A percentile compares a stretch with the other conserved stretches of the same genome.
These are phyloP conservation scores for Boechera retrofracta DNA, from an alignment of 345 rosid genomes.

Conservation along the genomic window DNA sequence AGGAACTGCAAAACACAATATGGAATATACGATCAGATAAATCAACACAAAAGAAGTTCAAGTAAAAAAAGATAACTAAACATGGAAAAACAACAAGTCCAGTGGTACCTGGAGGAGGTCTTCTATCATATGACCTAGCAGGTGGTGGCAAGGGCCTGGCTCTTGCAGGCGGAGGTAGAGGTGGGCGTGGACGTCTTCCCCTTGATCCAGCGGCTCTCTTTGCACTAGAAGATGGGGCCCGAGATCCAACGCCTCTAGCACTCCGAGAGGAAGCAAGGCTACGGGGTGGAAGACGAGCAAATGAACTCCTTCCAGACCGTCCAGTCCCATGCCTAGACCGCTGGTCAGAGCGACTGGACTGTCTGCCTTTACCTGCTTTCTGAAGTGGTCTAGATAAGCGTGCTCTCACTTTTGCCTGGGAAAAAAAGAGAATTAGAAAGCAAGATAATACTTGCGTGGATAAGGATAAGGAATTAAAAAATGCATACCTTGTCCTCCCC, in stretches of 20 bases:
- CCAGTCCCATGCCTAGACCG: constrained; percentile 69
- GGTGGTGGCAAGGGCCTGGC: constrained; percentile 69
- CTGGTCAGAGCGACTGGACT: constrained; percentile 58
- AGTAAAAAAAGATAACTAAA: neutral
- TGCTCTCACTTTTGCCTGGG: constrained; percentile 94
- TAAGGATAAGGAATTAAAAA: constrained; percentile 6
- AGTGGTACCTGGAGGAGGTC: constrained; percentile 77
- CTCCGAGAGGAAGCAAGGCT: constrained; percentile 54
- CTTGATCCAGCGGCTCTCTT: constrained; percentile 66
- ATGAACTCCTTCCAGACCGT: constrained; percentile 67
- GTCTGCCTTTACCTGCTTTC: constrained; percentile 68
- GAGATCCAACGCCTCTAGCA: constrained; percentile 57
- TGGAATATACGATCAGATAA: constrained; percentile 10
- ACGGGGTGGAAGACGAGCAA: constrained; percentile 65
- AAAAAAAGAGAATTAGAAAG: constrained; percentile 17
- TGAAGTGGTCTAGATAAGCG: constrained; percentile 95
- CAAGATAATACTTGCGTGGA: constrained; percentile 1
- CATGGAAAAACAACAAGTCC: constrained; percentile 6
- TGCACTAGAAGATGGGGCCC: constrained; percentile 59
- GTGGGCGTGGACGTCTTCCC: constrained; percentile 78
- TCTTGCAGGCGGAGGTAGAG: constrained; percentile 72
- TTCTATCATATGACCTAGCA: constrained; percentile 81
- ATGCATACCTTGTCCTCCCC: constrained; percentile 75
- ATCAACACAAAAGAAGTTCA: neutral
- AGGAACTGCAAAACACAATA: constrained; percentile 57